Base-by-base conservation (phyloP, 257 asterid species). In the Capsicum baccatum region DNA sequence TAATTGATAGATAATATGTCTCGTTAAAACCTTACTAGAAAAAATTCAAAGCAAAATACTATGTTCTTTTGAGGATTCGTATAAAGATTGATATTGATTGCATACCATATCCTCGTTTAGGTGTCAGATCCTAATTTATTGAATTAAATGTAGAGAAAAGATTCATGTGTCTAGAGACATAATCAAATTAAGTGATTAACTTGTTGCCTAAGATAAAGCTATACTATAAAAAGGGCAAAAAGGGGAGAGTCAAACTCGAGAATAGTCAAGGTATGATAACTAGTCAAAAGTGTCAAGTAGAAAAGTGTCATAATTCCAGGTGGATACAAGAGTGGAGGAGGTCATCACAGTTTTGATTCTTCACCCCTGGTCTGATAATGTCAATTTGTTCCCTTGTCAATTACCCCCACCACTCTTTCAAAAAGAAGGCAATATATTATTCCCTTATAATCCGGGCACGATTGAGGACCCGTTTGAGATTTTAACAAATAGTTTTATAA, bases 331-430 rank as follows among this genome's bases (percentile, higher is more conserved):
- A 73, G 81, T 52, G 62, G 21, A 21, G 21, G 44, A 52, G 11
- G 81, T 50, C 47, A 76, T 1, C 81, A 76, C 13, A 76, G 21
- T 52, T 8, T 76, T 4, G 81, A 76, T 76, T 11, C 81, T 76
- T 76, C 63, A 6, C 63, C 81, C 21, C n/a, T 76, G 62, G 0
- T 13, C 26, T 19, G 8, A 76, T 52, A 52, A 50, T 76, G 81
- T 76, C 81, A 19, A 74, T 6, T 14, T 47, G 80, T 48, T 47
- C 39, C 39, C 79, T 39, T 26, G 7, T 68, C 44, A 60, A 13
- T 62, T 19, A 62, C 68, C 58, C 58, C 80, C 80, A 73, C 80
- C 21, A 52, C 80, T 73, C 58, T 44, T 71, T 69, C 55, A 42
- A 69, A 70, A 70, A 1, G 6, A 47, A 10, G 2, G 9, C 42